phyloP scores from a whole-genome alignment of 139 green algal genomes.

The Closterium sp. region DNA sequence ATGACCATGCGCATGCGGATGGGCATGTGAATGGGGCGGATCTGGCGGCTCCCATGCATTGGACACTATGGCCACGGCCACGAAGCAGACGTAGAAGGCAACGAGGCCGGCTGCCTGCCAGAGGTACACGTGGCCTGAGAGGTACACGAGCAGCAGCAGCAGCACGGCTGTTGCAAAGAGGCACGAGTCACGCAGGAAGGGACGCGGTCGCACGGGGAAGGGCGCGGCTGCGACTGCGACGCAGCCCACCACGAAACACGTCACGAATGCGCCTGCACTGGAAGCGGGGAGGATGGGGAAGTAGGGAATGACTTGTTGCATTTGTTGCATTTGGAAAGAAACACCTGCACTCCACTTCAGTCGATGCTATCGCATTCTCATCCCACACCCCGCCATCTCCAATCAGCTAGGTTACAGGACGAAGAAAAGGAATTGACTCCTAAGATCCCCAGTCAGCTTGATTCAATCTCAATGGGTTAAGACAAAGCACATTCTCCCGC shows the following conservation, averaged over 20 bases:
- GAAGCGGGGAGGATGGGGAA: background rate
- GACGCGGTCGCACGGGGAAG: constrained; percentile 20
- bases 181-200: constrained; percentile 49
- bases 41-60: background rate
- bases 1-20: no score
- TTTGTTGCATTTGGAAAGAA: background rate
- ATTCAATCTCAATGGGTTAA: background rate
- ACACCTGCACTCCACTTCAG: background rate
- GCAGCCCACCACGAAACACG: constrained; percentile 50
- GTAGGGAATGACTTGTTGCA: background rate
- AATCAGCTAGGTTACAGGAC: no score
- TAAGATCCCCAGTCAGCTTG: no score
- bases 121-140: constrained; percentile 7
- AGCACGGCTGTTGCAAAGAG: constrained; percentile 53
- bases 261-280: constrained; percentile 55
- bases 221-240: constrained; percentile 42
- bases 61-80: constrained; percentile 8
- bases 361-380: no score
- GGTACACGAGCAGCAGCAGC: constrained; percentile 16
- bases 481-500: background rate
- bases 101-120: constrained; percentile 30
- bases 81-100: constrained; percentile 47
- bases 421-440: no score
- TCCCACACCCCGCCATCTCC: no score
- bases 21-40: background rate